Percentiles rank a stretch among this genome's conserved stretches.
phyloP scores from a whole-genome alignment of 2,329 filamentous ascomycete species.

The Claviceps spartinae region DNA sequence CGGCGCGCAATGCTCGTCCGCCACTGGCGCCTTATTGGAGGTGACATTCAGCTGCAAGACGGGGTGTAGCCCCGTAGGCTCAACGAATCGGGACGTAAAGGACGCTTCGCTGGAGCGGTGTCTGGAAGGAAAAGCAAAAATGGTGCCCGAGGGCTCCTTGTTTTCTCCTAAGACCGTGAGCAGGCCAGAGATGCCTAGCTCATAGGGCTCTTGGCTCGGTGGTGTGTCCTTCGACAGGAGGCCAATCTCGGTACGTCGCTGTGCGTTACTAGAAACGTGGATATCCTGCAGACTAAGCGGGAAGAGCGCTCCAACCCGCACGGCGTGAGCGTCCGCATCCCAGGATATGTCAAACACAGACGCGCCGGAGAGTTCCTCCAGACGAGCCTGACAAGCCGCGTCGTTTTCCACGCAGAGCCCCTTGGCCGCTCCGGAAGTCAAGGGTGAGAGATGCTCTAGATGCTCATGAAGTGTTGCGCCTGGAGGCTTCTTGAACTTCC shows the following conservation, averaged over 20 bases:
- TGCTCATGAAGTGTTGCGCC: conserved; percentile 44
- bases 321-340: conserved; percentile 49
- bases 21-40: conserved; percentile 32
- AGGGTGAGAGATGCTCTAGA: conserved; percentile 40
- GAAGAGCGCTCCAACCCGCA: conserved; percentile 56
- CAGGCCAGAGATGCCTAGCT: conserved; percentile 66
- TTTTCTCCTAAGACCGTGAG: conserved; percentile 68
- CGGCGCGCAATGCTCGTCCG: conserved; percentile 51
- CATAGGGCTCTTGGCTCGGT: conserved; percentile 47
- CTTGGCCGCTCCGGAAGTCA: conserved; percentile 39
- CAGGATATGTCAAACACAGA: conserved; percentile 65
- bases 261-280: conserved; percentile 24
- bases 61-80: conserved; percentile 72
- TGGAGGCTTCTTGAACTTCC: not conserved
- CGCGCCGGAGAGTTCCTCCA: conserved; percentile 34
- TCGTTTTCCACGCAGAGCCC: conserved; percentile 36
- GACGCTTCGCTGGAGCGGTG: conserved; percentile 47
- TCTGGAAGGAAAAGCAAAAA: conserved; percentile 74
- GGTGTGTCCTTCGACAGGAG: conserved; percentile 55
- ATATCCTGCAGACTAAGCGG: conserved; percentile 29
- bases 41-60: conserved; percentile 56
- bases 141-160: conserved; percentile 54
- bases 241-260: conserved; percentile 63
- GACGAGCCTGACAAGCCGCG: conserved; percentile 34
- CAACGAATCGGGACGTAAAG: conserved; percentile 52